Conservation (phyloP, 2,329 filamentous ascomycete genomes). For the Paecilomyces sp. region DNA sequence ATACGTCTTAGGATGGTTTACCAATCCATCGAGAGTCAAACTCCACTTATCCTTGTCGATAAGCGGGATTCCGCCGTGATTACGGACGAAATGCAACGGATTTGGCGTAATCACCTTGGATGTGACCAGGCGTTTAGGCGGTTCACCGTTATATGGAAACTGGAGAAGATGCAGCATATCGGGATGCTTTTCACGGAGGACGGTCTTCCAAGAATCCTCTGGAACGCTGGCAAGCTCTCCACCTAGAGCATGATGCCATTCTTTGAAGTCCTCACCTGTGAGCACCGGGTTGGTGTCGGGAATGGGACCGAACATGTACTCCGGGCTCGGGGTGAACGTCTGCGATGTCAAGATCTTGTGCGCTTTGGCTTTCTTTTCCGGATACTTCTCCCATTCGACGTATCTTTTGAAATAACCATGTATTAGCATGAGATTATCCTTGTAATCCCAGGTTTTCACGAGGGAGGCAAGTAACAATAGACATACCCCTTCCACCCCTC, state of each 20-base stretch:
- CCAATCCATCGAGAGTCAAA: conserved; percentile 54
- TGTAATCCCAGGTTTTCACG: conserved; percentile 1
- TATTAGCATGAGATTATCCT: background rate
- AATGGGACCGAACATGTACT: conserved; percentile 51
- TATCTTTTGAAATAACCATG: conserved; percentile 35
- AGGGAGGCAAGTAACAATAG: background rate
- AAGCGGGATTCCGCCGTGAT: conserved; percentile 63
- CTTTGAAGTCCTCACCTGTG: conserved; percentile 50
- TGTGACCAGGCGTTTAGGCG: conserved; percentile 52
- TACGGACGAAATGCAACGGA: conserved; percentile 59
- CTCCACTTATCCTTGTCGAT: conserved; percentile 52
- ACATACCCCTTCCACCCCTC: conserved; percentile 41
- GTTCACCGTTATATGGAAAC: conserved; percentile 59
- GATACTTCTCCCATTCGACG: conserved; percentile 64
- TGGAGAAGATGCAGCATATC: conserved; percentile 58
- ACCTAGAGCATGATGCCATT: conserved; percentile 51
- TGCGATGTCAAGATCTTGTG: conserved; percentile 49
- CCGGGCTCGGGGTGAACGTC: conserved; percentile 44
- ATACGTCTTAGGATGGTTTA: conserved; percentile 50
- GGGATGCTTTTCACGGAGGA: conserved; percentile 50
- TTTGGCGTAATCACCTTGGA: conserved; percentile 55
- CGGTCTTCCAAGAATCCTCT: conserved; percentile 52
- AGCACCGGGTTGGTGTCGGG: conserved; percentile 53
- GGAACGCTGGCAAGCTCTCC: conserved; percentile 42
- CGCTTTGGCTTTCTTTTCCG: conserved; percentile 57